phyloP scores from a whole-genome alignment of 106 monocot species.

The Dioscorea zingiberensis region DNA sequence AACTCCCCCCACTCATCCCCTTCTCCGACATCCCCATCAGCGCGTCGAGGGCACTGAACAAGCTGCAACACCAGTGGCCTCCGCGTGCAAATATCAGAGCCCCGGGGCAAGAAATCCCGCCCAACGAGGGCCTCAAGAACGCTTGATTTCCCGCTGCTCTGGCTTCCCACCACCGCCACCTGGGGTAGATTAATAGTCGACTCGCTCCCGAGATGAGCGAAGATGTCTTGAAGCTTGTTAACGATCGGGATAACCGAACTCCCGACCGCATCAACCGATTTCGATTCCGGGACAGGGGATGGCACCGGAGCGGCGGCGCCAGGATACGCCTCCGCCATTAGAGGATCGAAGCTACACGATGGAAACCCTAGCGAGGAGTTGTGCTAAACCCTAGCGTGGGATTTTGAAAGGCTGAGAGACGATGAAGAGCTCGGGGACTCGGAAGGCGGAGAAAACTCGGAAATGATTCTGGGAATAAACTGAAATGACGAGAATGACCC shows the following conservation, averaged over 20 bases:
- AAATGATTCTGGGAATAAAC: too few relatives aligned
- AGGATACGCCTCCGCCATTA: constrained; percentile 25
- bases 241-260: constrained; percentile 70
- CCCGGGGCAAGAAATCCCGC: constrained; percentile 83
- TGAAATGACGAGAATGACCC: too few relatives aligned
- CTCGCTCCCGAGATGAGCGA: constrained; percentile 67
- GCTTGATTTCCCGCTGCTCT: constrained; percentile 99
- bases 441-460: too few relatives aligned
- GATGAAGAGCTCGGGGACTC: too few relatives aligned
- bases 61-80: constrained; percentile 90
- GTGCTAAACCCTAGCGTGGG: too few relatives aligned
- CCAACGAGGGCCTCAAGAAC: constrained; percentile 94
- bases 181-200: constrained; percentile 83
- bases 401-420: too few relatives aligned
- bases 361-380: too few relatives aligned
- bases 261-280: constrained; percentile 32
- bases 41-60: constrained; percentile 24
- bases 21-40: constrained; percentile 6
- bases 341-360: too few relatives aligned
- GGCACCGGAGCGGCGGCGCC: constrained; percentile 1
- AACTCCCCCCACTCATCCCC: constrained; percentile 83
- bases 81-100: constrained; percentile 76
- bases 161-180: constrained; percentile 94
- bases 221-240: constrained; percentile 86
- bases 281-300: neutral